Conservation (phyloP, 2,329 filamentous ascomycete genomes). For the Fusarium falciforme region DNA sequence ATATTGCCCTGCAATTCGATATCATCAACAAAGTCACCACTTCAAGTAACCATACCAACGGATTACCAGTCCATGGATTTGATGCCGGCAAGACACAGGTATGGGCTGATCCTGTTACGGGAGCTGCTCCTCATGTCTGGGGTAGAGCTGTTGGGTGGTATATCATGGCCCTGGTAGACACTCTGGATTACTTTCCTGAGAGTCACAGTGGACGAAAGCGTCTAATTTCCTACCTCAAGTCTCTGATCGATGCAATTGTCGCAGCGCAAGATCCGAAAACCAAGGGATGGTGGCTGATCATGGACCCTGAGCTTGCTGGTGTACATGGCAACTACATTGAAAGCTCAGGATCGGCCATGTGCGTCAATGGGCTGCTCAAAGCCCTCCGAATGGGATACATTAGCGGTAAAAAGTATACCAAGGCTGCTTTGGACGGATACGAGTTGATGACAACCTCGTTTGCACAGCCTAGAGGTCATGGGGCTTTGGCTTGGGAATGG, state of each 20-base stretch:
- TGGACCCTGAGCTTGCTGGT: constrained; percentile 19
- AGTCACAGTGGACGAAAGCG: constrained; percentile 19
- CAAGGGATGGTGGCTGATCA: constrained; percentile 28
- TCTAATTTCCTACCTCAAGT: constrained; percentile 18
- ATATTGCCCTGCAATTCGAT: constrained; percentile 32
- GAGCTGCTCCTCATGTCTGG: constrained; percentile 35
- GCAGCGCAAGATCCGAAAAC: constrained; percentile 21
- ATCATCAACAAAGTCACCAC: constrained; percentile 20
- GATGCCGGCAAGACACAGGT: constrained; percentile 29
- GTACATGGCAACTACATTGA: constrained; percentile 24
- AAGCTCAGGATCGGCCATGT: constrained; percentile 29
- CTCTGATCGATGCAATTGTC: constrained; percentile 23
- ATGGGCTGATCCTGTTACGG: constrained; percentile 34
- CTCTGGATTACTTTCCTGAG: constrained; percentile 31
- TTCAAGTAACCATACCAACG: constrained; percentile 12
- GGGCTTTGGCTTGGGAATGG: constrained; percentile 50
- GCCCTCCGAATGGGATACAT: constrained; percentile 16
- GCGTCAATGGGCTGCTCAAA: constrained; percentile 23
- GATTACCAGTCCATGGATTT: constrained; percentile 28
- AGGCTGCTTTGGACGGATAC: constrained; percentile 23
- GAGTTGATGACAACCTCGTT: constrained; percentile 47
- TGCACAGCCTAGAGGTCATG: constrained; percentile 57
- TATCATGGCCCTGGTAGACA: constrained; percentile 34
- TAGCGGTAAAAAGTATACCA: constrained; percentile 12
- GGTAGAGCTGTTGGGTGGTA: constrained; percentile 36